Evolutionary conservation across 1,139 yeast species (phyloP).

Genomic region (Blastobotrys elegans): DNA sequence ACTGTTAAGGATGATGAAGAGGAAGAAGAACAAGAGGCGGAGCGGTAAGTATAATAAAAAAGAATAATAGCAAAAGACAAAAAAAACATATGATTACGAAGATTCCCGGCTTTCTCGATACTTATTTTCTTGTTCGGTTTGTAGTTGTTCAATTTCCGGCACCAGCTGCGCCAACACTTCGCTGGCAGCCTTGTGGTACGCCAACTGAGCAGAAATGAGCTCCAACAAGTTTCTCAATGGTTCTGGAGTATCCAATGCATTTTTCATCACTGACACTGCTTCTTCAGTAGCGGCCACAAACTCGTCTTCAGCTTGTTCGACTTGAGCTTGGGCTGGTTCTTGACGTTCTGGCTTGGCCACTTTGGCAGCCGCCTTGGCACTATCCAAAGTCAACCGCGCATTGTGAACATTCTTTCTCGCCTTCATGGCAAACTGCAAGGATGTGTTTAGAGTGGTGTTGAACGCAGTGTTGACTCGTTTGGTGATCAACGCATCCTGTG

Average conservation of each 20-base stretch:
- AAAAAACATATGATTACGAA: slow-evolving; percentile 14
- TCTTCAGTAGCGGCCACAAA: slow-evolving; percentile 89
- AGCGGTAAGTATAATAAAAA: slow-evolving; percentile 1
- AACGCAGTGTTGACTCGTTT: slow-evolving; percentile 67
- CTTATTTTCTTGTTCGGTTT: slow-evolving; percentile 46
- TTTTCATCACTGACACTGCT: slow-evolving; percentile 79
- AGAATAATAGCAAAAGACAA: background rate
- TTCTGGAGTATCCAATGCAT: slow-evolving; percentile 68
- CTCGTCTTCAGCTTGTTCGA: slow-evolving; percentile 85
- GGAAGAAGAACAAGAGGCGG: slow-evolving; percentile 23
- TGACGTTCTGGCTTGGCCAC: slow-evolving; percentile 70
- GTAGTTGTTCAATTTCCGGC: slow-evolving; percentile 58
- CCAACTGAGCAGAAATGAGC: slow-evolving; percentile 73
- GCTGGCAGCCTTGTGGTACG: slow-evolving; percentile 72
- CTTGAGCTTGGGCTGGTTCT: slow-evolving; percentile 67
- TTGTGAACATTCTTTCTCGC: slow-evolving; percentile 75
- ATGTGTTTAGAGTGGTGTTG: slow-evolving; percentile 56
- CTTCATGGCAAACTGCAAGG: slow-evolving; percentile 60
- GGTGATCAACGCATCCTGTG: slow-evolving; percentile 73
- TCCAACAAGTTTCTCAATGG: slow-evolving; percentile 68
- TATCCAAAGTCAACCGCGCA: slow-evolving; percentile 74
- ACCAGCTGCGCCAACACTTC: slow-evolving; percentile 64
- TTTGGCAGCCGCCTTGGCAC: slow-evolving; percentile 66
- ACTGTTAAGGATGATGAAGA: slow-evolving; percentile 46
- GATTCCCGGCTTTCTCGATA: slow-evolving; percentile 35